Percentiles rank a stretch among this genome's conserved stretches.
These are phyloP conservation scores for Chrysanthemum makinoi DNA, from an alignment of 129 eudicot genomes.

Conservation along the genomic window DNA sequence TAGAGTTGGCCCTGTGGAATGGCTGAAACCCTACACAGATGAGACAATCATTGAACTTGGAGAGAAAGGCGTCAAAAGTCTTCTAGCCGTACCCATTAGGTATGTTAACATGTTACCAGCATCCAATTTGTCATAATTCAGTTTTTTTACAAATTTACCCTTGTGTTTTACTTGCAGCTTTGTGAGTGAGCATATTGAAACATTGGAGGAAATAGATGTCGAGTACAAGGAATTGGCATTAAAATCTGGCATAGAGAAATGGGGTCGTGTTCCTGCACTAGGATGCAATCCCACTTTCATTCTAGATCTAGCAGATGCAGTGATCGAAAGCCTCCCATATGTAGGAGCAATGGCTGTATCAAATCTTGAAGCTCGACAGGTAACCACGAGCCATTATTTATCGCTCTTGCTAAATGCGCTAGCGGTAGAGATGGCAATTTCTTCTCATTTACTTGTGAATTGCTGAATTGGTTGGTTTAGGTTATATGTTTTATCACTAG, in stretches of 20 bases:
- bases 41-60: conserved; percentile 83
- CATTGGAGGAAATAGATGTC: conserved; percentile 95
- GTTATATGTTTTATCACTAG: background rate
- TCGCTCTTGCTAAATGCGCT: background rate
- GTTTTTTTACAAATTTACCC: background rate
- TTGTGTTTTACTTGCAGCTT: conserved; percentile 47
- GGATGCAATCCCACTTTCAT: conserved; percentile 92
- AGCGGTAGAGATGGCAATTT: background rate
- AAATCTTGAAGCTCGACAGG: conserved; percentile 98
- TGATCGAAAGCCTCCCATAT: conserved; percentile 95
- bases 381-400: conserved; percentile 25
- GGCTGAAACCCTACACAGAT: conserved; percentile 96
- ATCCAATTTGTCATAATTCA: background rate
- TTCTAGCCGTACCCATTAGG: conserved; percentile 98
- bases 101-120: conserved; percentile 20
- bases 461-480: background rate
- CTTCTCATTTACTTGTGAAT: background rate
- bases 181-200: conserved; percentile 94
- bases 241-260: conserved; percentile 81
- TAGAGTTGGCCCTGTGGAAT: conserved; percentile 98
- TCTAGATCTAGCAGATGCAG: conserved; percentile 92
- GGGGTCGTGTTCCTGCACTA: conserved; percentile 99
- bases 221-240: conserved; percentile 95
- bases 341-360: conserved; percentile 99
- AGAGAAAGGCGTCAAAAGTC: conserved; percentile 87